These are phyloP conservation scores for Plasmodium cynomolgi DNA, from an alignment of 169 alveolate genomes.

Conservation along the genomic window DNA sequence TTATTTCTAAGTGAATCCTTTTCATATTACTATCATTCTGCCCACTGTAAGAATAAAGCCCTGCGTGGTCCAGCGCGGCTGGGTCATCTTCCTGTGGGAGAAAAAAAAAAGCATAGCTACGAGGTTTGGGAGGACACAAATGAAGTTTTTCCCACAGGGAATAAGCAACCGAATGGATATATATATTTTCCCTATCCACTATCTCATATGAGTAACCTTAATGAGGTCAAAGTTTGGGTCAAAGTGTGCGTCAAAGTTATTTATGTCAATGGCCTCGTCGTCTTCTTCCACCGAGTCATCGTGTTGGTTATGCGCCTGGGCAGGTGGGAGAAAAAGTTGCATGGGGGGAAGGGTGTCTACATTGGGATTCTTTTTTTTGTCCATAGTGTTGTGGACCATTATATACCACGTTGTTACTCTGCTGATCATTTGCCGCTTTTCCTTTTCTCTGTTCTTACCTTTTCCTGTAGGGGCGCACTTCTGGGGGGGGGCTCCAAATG, in stretches of 20 bases:
- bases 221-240: conserved; percentile 12
- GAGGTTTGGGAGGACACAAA: not conserved
- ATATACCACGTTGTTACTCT: not conserved
- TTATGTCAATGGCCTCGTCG: conserved; percentile 63
- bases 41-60: conserved; percentile 7
- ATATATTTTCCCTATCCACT: not conserved
- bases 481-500: not conserved
- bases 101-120: conserved; percentile 11
- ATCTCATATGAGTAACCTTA: conserved; percentile 15
- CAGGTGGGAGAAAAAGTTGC: not conserved
- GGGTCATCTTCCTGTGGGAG: conserved; percentile 65
- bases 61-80: conserved; percentile 34
- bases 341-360: not conserved
- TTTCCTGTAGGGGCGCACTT: not conserved
- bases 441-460: not conserved
- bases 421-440: not conserved
- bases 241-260: conserved; percentile 34
- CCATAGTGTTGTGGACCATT: not conserved
- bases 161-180: not conserved
- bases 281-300: conserved; percentile 6
- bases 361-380: conserved; percentile 9
- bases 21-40: conserved; percentile 19
- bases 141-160: not conserved
- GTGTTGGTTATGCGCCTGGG: not conserved
- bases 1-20: conserved; percentile 27